Evolutionary conservation across 139 green algal genomes (phyloP).

Genomic region (Ostreobium quekettii): DNA sequence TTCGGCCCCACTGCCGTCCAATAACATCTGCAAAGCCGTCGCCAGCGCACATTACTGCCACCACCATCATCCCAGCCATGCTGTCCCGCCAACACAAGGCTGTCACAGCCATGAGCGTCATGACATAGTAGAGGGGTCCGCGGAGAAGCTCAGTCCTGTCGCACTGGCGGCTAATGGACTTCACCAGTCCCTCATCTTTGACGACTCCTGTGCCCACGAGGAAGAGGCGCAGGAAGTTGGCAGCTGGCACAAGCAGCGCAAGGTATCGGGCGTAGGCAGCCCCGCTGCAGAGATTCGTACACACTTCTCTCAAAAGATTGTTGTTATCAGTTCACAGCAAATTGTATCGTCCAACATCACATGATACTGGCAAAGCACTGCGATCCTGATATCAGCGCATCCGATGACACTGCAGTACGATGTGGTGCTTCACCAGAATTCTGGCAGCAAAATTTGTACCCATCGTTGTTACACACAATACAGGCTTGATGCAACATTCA

Average conservation of each 20-base stretch:
- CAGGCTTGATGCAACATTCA: no score
- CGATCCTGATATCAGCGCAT: no score
- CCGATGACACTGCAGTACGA: no score
- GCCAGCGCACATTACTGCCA: conserved; percentile 80
- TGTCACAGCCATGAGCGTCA: conserved; percentile 60
- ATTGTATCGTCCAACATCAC: no score
- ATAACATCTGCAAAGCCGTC: conserved; percentile 92
- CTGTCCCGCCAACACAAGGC: conserved; percentile 67
- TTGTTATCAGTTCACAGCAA: neutral
- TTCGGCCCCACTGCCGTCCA: conserved; percentile 54
- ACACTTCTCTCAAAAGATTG: conserved; percentile 5
- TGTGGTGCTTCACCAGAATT: neutral
- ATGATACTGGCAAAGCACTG: no score
- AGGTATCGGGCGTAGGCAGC: conserved; percentile 37
- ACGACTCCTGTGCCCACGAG: conserved; percentile 54
- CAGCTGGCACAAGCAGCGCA: conserved; percentile 52
- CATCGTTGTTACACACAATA: no score
- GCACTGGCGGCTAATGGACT: conserved; percentile 57
- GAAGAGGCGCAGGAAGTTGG: conserved; percentile 54
- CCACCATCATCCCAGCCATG: conserved; percentile 31
- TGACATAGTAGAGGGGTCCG: conserved; percentile 80
- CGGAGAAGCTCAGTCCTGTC: conserved; percentile 50
- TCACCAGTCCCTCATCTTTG: conserved; percentile 55
- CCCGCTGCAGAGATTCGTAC: conserved; percentile 30
- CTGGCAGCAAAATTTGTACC: neutral